Percentiles rank a stretch among this genome's conserved stretches.
Evolutionary conservation across 768 basidiomycete species (phyloP).

Genomic region (Lyophyllum shimeji): DNA sequence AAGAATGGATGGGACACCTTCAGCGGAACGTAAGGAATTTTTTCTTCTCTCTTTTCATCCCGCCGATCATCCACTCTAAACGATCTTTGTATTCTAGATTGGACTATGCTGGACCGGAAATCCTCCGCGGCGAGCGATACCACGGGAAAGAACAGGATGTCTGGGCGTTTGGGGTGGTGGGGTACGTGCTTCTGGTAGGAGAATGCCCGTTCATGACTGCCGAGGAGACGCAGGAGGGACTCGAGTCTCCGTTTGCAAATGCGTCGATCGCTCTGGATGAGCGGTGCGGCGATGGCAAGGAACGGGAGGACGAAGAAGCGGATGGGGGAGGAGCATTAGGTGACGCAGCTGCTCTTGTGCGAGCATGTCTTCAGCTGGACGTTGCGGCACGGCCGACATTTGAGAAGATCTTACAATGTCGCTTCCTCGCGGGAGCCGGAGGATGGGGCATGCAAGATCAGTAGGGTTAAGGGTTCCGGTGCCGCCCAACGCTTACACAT

Average conservation of each 20-base stretch:
- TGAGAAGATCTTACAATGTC: conserved; percentile 74
- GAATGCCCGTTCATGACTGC: conserved; percentile 93
- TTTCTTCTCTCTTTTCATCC: no score
- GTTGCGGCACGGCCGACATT: conserved; percentile 81
- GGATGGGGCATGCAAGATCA: conserved; percentile 61
- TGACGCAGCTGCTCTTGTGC: conserved; percentile 83
- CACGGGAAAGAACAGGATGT: conserved; percentile 97
- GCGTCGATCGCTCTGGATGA: conserved; percentile 79
- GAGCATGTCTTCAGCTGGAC: conserved; percentile 82
- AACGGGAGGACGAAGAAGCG: conserved; percentile 68
- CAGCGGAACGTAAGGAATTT: conserved; percentile 79
- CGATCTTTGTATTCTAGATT: conserved; percentile 43
- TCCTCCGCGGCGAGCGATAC: conserved; percentile 91
- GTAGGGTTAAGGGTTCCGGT: conserved; percentile 15
- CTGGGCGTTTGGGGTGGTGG: conserved; percentile 97
- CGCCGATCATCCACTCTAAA: not conserved
- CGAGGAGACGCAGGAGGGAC: conserved; percentile 85
- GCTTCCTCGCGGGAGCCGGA: conserved; percentile 74
- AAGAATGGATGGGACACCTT: conserved; percentile 89
- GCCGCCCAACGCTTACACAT: conserved; percentile 5
- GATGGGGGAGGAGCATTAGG: conserved; percentile 85
- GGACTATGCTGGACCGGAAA: conserved; percentile 97
- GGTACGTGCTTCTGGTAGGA: conserved; percentile 89
- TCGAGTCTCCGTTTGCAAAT: conserved; percentile 72
- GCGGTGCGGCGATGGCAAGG: conserved; percentile 74